A percentile compares a stretch with the other conserved stretches of the same genome.
Evolutionary conservation across 805 yeast species (phyloP).

Genomic region (Yarrowia sp.): DNA sequence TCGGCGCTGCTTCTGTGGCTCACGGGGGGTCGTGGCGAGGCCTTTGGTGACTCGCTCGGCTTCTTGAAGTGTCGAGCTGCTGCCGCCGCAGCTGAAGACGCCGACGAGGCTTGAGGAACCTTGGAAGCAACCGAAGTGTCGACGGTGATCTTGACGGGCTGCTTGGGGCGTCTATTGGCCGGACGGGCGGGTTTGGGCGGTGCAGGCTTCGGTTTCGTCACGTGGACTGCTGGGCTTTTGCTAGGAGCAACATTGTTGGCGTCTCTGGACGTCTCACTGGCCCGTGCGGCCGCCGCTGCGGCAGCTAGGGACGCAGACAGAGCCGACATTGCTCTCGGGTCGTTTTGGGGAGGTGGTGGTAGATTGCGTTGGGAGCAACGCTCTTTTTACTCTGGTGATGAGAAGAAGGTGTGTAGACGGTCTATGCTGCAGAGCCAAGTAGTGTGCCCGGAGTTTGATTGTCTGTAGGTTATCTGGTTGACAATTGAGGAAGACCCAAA

Average conservation of each 20-base stretch:
- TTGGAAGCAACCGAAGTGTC: background rate
- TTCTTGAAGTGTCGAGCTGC: slow-evolving; percentile 10
- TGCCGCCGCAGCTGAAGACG: slow-evolving; percentile 13
- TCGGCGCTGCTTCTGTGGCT: slow-evolving; percentile 5
- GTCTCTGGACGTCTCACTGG: slow-evolving; percentile 15
- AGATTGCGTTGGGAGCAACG: slow-evolving; percentile 16
- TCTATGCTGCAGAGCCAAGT: slow-evolving; percentile 24
- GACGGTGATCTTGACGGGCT: slow-evolving; percentile 18
- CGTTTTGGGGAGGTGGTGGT: background rate
- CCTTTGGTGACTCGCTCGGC: background rate
- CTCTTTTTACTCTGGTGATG: slow-evolving; percentile 21
- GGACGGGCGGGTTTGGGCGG: background rate
- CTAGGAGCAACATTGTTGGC: slow-evolving; percentile 1
- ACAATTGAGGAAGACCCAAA: slow-evolving; percentile 19
- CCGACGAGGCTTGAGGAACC: background rate
- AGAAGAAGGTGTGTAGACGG: background rate
- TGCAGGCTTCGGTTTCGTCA: background rate
- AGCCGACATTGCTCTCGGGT: slow-evolving; percentile 23
- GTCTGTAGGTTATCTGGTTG: slow-evolving; percentile 22
- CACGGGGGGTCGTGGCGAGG: background rate
- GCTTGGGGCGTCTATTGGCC: background rate
- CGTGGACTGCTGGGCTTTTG: background rate
- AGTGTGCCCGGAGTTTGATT: slow-evolving; percentile 24
- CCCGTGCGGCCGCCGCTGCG: slow-evolving; percentile 26
- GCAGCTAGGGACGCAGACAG: slow-evolving; percentile 28